Evolutionary conservation across 257 asterid species (phyloP).

Genomic region (Solanum commersonii): DNA sequence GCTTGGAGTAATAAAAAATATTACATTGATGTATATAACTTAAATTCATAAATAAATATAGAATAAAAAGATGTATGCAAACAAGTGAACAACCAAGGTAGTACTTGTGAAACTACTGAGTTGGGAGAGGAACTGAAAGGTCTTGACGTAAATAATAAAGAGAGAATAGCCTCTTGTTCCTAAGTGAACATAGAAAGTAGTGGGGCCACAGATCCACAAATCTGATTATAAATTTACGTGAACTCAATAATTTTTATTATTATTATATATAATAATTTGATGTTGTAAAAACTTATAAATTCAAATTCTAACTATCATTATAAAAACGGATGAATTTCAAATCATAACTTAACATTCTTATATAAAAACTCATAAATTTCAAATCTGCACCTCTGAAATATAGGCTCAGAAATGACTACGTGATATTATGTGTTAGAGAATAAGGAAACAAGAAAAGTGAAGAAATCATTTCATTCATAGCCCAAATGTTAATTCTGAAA

Average conservation of each 20-base stretch:
- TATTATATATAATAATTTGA: not conserved
- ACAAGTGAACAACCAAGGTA: not conserved
- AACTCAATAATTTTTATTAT: not conserved
- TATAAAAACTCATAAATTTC: too few relatives aligned
- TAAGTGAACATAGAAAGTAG: accelerated
- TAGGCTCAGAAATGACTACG: not conserved
- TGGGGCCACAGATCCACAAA: accelerated
- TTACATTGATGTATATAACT: not conserved
- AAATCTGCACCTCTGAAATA: too few relatives aligned
- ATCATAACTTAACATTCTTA: not conserved
- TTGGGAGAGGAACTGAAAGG: not conserved
- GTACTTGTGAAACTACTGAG: too few relatives aligned
- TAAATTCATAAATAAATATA: too few relatives aligned
- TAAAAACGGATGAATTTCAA: too few relatives aligned
- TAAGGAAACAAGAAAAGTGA: not conserved
- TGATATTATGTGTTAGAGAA: not conserved
- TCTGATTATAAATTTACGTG: not conserved
- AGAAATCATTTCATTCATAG: not conserved
- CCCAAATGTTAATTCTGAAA: not conserved
- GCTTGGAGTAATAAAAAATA: not conserved
- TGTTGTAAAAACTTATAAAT: too few relatives aligned
- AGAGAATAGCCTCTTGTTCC: too few relatives aligned
- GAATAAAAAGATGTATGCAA: not conserved
- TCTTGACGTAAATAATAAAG: too few relatives aligned
- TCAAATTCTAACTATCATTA: too few relatives aligned